Conservation (phyloP, 106 monocot species). For the Iris macrosiphon region DNA sequence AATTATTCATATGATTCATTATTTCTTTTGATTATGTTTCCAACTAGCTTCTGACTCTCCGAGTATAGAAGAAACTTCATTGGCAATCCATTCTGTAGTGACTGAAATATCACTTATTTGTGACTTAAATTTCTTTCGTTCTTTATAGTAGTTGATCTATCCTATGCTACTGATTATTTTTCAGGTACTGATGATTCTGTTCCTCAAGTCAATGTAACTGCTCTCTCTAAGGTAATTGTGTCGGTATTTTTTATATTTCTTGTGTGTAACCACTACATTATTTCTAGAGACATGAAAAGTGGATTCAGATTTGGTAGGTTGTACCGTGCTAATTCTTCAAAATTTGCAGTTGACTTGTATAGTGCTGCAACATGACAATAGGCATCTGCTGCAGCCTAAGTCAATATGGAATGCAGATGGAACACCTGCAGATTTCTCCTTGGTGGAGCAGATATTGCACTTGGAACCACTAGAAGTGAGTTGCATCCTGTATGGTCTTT, state of each 20-base stretch:
- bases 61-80: too few relatives aligned
- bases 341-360: constrained; percentile 79
- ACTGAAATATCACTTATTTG: too few relatives aligned
- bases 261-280: neutral
- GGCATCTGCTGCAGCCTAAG: constrained; percentile 62
- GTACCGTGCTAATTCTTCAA: constrained; percentile 2
- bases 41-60: too few relatives aligned
- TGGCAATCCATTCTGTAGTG: too few relatives aligned
- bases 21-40: too few relatives aligned
- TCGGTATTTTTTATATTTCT: neutral
- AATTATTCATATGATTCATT: too few relatives aligned
- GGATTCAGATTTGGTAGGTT: neutral
- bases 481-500: constrained; percentile 6
- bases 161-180: too few relatives aligned
- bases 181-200: constrained; percentile 22
- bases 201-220: constrained; percentile 82
- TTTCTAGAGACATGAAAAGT: neutral
- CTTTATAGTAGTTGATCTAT: too few relatives aligned
- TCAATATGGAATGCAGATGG: constrained; percentile 95
- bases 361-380: constrained; percentile 49
- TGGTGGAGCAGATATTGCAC: constrained; percentile 70
- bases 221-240: constrained; percentile 57
- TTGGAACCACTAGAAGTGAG: constrained; percentile 43
- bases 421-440: constrained; percentile 43
- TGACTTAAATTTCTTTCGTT: too few relatives aligned